A percentile compares a stretch with the other conserved stretches of the same genome.
Evolutionary conservation across 495 filamentous ascomycete genomes (phyloP).

Genomic region (Trichoderma gamsii): DNA sequence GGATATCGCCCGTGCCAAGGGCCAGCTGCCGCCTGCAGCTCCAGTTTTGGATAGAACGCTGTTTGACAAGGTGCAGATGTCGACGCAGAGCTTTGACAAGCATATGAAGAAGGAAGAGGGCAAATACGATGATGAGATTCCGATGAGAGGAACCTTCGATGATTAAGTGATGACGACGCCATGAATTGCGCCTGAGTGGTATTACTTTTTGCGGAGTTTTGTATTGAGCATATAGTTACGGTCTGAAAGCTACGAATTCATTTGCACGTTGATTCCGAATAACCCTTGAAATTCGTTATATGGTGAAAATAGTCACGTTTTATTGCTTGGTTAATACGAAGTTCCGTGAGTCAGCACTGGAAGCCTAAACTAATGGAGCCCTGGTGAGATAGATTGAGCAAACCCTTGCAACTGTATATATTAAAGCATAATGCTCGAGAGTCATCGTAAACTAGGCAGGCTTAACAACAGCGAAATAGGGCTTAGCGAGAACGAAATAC

Average conservation of each 20-base stretch:
- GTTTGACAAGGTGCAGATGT: slow-evolving; percentile 33
- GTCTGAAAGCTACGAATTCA: too few species aligned
- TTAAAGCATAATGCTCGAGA: too few species aligned
- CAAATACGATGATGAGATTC: slow-evolving; percentile 20
- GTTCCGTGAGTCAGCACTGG: too few species aligned
- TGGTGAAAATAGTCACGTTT: too few species aligned
- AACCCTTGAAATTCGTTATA: too few species aligned
- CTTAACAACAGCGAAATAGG: too few species aligned
- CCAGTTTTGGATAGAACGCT: slow-evolving; percentile 25
- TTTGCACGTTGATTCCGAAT: too few species aligned
- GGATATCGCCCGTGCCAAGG: slow-evolving; percentile 19
- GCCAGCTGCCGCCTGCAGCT: slow-evolving; percentile 24
- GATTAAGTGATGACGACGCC: slow-evolving; percentile 6
- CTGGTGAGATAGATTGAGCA: too few species aligned
- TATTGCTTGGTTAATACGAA: too few species aligned
- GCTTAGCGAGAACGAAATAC: neutral
- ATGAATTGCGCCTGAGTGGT: neutral
- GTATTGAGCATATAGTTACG: neutral
- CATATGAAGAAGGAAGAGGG: slow-evolving; percentile 27
- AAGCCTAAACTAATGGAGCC: too few species aligned
- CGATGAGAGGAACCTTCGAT: slow-evolving; percentile 21
- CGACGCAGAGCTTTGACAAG: slow-evolving; percentile 29
- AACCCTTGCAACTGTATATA: too few species aligned
- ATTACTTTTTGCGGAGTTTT: neutral
- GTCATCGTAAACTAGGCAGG: too few species aligned